Base-by-base conservation (phyloP, 192 early-diverging fungal species). In the Blastocladiella britannica region DNA sequence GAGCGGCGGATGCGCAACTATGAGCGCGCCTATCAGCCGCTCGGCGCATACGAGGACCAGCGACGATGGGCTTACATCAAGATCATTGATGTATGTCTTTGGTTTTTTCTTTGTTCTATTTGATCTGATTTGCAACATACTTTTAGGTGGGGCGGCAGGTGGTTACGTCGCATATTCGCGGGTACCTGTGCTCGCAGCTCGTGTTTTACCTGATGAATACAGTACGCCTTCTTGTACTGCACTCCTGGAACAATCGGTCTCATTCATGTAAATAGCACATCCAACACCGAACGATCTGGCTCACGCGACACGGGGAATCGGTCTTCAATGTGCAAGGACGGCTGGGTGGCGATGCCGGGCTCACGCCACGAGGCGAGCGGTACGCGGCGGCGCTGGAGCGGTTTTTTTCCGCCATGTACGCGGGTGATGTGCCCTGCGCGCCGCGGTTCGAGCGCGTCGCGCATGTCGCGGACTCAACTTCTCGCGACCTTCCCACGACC, bases 201-300 rank as follows among this genome's bases (percentile, higher is more conserved):
- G 88, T 97, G 53, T 96, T 97, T 64, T 97, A 95, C 63, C 66
- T 97, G 59, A 95, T 95, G 92, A 93, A 97, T 68, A 94, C 94
- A 70, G 81, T 12, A 24, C 0, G n/a, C 47, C 27, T 52, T 25
- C 7, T 52, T 29, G 20, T 27, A 29, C 54, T 5, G 18, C 7
- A 3, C 31, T 26, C 53, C 22, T 18, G 15, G 29, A 0, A 53
- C 51, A 51, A 60, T 29, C 28, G 12, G 18, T 25, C n/a, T 61
- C 30, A 24, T 58, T 28, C 3, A n/a, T n/a, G n/a, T n/a, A n/a
- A n/a, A n/a, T n/a, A n/a, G 53, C 56, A 58, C 31, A 62, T 62
- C 28, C 59, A 66, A 67, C 66, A 79, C 23, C 81, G 89, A 24
- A 80, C 80, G 55, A 85, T 97, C 51, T 97, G 86, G 75, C 70